These are phyloP conservation scores for Annona squamosa DNA, from an alignment of 164 flowering plant species.

Conservation along the genomic window DNA sequence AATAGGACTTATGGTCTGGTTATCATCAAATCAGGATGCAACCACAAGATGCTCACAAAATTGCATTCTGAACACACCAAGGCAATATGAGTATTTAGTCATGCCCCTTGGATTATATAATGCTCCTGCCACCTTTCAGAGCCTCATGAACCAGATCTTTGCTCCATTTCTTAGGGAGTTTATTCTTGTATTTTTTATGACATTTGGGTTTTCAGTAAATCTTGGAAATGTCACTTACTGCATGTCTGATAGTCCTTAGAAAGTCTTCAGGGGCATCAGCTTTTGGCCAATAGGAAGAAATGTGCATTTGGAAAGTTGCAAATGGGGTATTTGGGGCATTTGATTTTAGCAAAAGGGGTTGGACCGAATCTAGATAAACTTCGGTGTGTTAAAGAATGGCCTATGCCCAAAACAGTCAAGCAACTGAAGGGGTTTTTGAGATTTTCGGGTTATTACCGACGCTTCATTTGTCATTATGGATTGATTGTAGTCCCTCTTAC, in stretches of 20 bases:
- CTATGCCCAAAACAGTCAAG: constrained; percentile 1
- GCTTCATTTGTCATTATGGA: background rate
- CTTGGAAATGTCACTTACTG: background rate
- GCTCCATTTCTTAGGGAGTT: background rate
- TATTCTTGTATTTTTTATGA: constrained; percentile 8
- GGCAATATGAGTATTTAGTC: too few species aligned
- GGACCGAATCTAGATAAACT: background rate
- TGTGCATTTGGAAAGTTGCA: background rate
- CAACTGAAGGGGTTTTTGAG: background rate
- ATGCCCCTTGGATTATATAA: background rate
- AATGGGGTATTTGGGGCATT: constrained; percentile 1
- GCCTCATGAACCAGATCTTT: constrained; percentile 3
- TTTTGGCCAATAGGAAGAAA: background rate
- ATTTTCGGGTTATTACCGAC: background rate
- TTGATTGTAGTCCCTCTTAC: background rate
- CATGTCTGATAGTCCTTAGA: background rate
- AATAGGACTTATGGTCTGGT: too few species aligned
- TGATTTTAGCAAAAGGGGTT: background rate
- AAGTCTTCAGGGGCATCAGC: too few species aligned
- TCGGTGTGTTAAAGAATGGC: background rate
- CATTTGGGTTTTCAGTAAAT: constrained; percentile 2
- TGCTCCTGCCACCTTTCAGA: constrained; percentile 3
- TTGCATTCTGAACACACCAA: too few species aligned
- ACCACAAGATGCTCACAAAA: too few species aligned
- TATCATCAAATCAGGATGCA: too few species aligned